A percentile compares a stretch with the other conserved stretches of the same genome.
phyloP scores from a whole-genome alignment of 345 rosid species.

The Salix suchowensis region DNA sequence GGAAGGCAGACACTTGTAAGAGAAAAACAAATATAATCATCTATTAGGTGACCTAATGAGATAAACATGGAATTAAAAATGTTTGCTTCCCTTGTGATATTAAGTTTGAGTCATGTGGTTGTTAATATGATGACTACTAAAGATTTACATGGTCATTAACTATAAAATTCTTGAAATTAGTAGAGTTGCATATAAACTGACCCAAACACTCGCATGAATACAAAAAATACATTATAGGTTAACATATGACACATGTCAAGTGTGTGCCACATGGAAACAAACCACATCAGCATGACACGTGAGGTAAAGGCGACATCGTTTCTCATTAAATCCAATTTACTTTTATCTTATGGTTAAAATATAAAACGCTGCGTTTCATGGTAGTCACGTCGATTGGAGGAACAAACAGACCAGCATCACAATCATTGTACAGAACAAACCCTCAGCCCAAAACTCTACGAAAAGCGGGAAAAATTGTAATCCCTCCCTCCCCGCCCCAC shows the following conservation, averaged over 20 bases:
- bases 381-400: background rate
- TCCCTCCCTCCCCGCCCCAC: background rate
- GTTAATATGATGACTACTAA: rapidly evolving
- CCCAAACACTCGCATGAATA: rapidly evolving
- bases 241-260: no score
- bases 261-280: no score
- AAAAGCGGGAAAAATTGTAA: background rate
- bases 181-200: rapidly evolving
- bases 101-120: no score
- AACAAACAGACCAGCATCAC: background rate
- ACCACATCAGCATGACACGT: no score
- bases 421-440: no score
- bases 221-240: no score
- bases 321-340: no score
- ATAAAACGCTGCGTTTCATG: background rate
- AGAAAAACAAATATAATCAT: no score
- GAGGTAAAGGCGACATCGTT: no score
- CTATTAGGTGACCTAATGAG: rapidly evolving
- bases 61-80: rapidly evolving
- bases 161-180: rapidly evolving
- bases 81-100: no score
- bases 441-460: background rate
- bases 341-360: no score
- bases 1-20: no score
- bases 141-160: rapidly evolving